Conservation (phyloP, 1,284 basidiomycete genomes). For the Leccinum ambiguum region DNA sequence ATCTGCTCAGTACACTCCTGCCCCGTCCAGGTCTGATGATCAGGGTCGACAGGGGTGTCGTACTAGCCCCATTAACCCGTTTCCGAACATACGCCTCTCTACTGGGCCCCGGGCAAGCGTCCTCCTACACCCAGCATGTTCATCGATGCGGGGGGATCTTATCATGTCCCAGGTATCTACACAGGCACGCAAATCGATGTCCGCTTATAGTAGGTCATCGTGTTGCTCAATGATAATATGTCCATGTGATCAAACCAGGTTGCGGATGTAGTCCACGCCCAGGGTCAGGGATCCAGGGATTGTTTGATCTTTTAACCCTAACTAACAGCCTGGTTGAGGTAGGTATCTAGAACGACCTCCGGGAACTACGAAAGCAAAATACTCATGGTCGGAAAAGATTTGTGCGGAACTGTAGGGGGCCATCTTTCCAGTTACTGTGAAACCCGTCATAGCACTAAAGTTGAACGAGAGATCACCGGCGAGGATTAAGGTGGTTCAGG, state of each 20-base stretch:
- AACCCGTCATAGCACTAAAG: too few relatives aligned
- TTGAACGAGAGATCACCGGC: too few relatives aligned
- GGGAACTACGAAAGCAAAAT: too few relatives aligned
- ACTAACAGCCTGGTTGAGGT: too few relatives aligned
- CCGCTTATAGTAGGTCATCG: not conserved
- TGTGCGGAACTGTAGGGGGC: too few relatives aligned
- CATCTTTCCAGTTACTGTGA: too few relatives aligned
- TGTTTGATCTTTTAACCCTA: not conserved
- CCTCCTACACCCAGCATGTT: not conserved
- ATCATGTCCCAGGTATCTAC: not conserved
- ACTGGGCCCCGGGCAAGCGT: not conserved
- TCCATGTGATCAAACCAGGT: not conserved
- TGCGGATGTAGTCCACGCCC: not conserved
- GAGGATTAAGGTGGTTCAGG: too few relatives aligned
- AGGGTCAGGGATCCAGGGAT: not conserved
- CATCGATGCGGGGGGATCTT: not conserved
- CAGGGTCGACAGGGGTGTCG: not conserved
- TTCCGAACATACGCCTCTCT: not conserved
- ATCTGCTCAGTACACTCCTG: not conserved
- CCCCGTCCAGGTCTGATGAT: not conserved
- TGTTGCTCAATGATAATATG: not conserved
- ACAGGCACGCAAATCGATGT: not conserved
- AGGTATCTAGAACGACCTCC: too few relatives aligned
- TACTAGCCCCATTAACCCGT: not conserved
- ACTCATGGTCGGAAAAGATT: too few relatives aligned